These are phyloP conservation scores for Stemphylium vesicarium DNA, from an alignment of 2,329 filamentous ascomycete genomes.

Conservation along the genomic window DNA sequence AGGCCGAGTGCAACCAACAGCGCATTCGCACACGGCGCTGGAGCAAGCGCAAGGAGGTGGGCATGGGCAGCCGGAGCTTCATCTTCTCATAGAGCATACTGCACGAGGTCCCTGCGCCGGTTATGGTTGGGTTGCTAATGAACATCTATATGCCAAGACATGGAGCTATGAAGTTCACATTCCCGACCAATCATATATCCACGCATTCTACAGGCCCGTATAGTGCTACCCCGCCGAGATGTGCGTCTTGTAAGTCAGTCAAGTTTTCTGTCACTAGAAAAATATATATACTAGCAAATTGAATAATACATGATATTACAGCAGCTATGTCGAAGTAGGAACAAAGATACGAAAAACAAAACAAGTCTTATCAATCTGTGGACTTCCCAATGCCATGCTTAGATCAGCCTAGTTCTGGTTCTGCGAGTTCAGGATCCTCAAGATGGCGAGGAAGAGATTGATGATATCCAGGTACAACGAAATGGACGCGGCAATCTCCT, in stretches of 20 bases:
- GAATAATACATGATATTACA: not conserved
- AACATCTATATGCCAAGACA: slow-evolving; percentile 23
- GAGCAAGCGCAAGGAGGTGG: slow-evolving; percentile 16
- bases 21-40: no score
- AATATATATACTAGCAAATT: not conserved
- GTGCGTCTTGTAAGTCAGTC: not conserved
- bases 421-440: slow-evolving; percentile 95
- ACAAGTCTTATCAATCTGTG: not conserved
- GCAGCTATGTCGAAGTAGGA: not conserved
- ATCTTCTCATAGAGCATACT: not conserved
- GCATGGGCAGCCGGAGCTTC: not conserved
- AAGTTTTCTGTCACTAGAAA: not conserved
- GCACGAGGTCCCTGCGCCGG: not conserved
- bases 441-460: slow-evolving; percentile 94
- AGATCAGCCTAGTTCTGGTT: slow-evolving; percentile 74
- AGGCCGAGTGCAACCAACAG: not conserved
- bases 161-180: slow-evolving; percentile 20
- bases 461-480: slow-evolving; percentile 95
- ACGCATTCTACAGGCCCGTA: slow-evolving; percentile 16
- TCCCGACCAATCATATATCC: slow-evolving; percentile 17
- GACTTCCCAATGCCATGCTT: not conserved
- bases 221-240: slow-evolving; percentile 24
- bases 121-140: slow-evolving; percentile 53
- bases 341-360: not conserved
- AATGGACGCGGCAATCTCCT: slow-evolving; percentile 95